phyloP scores from a whole-genome alignment of 805 yeast genomes.

The Hanseniaspora vineae region DNA sequence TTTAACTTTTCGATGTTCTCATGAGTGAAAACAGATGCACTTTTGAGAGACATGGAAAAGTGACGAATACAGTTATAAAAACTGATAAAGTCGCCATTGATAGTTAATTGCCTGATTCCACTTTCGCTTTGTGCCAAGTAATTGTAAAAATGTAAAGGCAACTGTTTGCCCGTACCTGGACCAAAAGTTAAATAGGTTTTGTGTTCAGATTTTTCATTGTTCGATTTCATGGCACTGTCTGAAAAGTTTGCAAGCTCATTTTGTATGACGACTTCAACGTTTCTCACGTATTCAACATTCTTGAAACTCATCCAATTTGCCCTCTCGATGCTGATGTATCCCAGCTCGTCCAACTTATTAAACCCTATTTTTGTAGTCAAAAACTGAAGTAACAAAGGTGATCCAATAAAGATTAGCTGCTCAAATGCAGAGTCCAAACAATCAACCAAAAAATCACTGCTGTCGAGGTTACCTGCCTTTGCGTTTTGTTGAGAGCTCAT shows the following conservation, averaged over 20 bases:
- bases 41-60: conserved; percentile 18
- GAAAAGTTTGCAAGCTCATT: conserved; percentile 9
- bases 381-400: conserved; percentile 48
- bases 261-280: conserved; percentile 30
- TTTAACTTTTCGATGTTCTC: conserved; percentile 40
- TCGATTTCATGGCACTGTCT: too few species aligned
- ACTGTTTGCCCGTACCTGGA: conserved; percentile 6
- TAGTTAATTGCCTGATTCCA: conserved; percentile 52
- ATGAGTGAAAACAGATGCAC: conserved; percentile 9
- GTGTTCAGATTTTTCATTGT: too few species aligned
- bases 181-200: too few species aligned
- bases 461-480: conserved; percentile 8
- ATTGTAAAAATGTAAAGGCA: conserved; percentile 66
- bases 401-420: conserved; percentile 38
- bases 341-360: conserved; percentile 41
- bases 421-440: conserved; percentile 16
- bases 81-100: conserved; percentile 33
- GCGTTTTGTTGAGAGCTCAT: conserved; percentile 28
- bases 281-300: conserved; percentile 33
- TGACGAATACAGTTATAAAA: conserved; percentile 25
- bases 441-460: not conserved
- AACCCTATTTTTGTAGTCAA: conserved; percentile 61
- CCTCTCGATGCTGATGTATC: conserved; percentile 54
- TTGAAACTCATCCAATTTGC: conserved; percentile 46
- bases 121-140: conserved; percentile 70